Conservation (phyloP, 345 rosid species). For the Brassica nigra region DNA sequence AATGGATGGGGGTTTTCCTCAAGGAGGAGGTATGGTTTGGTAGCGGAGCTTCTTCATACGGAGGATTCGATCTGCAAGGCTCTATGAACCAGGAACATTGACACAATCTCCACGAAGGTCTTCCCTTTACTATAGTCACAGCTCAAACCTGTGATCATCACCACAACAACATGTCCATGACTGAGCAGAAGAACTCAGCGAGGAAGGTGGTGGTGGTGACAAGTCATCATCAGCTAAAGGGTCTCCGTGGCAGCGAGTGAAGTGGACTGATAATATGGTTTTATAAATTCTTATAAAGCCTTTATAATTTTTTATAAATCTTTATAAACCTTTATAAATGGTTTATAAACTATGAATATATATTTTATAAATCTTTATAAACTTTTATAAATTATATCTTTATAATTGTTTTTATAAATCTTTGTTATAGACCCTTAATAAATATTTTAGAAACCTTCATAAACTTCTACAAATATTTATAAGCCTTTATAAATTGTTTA, state of each 20-base stretch:
- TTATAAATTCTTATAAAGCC: too few species aligned
- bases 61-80: background rate
- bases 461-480: too few species aligned
- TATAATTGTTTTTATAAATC: too few species aligned
- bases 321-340: too few species aligned
- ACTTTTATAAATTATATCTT: too few species aligned
- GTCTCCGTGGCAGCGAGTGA: conserved; percentile 89
- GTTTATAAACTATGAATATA: too few species aligned
- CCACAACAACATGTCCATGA: conserved; percentile 34
- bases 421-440: too few species aligned
- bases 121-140: conserved; percentile 74
- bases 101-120: conserved; percentile 55
- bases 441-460: too few species aligned
- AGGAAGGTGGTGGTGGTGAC: conserved; percentile 51
- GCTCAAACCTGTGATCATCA: conserved; percentile 58
- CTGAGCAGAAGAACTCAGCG: conserved; percentile 58
- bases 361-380: too few species aligned
- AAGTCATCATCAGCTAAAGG: conserved; percentile 56
- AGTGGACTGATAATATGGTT: conserved; percentile 97
- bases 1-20: conserved; percentile 77
- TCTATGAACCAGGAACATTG: background rate
- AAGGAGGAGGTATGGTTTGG: conserved; percentile 47
- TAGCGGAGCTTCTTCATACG: background rate
- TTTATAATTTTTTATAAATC: too few species aligned
- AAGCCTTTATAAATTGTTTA: too few species aligned